phyloP scores from a whole-genome alignment of 352 stramenopile species.

The Pythium aquatile region DNA sequence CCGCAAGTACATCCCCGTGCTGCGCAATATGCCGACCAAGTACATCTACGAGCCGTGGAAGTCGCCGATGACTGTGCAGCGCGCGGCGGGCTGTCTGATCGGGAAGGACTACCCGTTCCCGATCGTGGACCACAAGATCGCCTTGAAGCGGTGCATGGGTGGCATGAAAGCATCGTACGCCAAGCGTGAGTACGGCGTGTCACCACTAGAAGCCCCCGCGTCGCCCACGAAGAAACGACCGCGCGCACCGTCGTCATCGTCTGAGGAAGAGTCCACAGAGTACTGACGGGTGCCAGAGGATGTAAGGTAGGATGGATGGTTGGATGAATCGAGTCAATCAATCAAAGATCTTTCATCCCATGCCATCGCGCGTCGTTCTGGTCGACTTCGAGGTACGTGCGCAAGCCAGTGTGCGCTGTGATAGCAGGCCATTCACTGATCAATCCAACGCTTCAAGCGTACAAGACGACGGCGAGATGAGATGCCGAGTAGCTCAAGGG shows the following conservation, averaged over 20 bases:
- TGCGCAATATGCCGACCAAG: constrained; percentile 91
- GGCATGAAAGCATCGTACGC: constrained; percentile 86
- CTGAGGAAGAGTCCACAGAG: constrained; percentile 18
- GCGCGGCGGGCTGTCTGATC: constrained; percentile 80
- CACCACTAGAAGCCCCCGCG: constrained; percentile 12
- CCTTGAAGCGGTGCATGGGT: constrained; percentile 90
- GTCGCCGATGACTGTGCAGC: constrained; percentile 87
- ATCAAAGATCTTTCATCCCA: background rate
- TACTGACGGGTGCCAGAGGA: constrained; percentile 21
- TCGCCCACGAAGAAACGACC: constrained; percentile 17
- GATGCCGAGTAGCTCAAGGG: no score
- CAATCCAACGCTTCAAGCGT: background rate
- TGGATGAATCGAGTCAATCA: constrained; percentile 4
- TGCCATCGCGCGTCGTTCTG: background rate
- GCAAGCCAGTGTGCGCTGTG: background rate
- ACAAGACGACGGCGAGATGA: background rate
- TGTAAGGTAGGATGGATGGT: constrained; percentile 1
- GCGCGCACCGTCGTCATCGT: constrained; percentile 17
- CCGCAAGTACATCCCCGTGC: constrained; percentile 90
- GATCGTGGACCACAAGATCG: constrained; percentile 93
- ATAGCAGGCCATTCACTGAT: background rate
- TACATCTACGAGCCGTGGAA: constrained; percentile 99
- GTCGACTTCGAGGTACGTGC: background rate
- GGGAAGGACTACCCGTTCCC: constrained; percentile 94
- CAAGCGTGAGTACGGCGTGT: constrained; percentile 21